Conservation (phyloP, 2,329 filamentous ascomycete species). For the Orbilia quercus region DNA sequence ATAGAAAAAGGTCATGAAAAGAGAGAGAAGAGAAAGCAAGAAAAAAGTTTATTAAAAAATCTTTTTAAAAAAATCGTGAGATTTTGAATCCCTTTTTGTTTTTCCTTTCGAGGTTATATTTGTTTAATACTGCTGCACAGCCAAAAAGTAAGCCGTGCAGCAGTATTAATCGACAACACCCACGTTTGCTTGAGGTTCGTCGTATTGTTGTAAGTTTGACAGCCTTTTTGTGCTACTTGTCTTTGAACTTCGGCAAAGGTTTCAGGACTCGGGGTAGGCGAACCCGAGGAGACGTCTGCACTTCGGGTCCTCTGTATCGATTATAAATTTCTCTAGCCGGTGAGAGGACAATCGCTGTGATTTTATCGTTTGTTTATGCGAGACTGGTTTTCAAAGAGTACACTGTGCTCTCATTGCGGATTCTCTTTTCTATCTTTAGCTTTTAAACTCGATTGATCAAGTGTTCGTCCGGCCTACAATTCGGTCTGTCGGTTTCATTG, state of each 20-base stretch:
- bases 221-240: not conserved
- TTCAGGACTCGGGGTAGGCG: constrained; percentile 4
- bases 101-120: not conserved
- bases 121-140: not conserved
- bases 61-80: not conserved
- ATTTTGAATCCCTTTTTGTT: too few species aligned
- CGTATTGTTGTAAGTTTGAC: too few species aligned
- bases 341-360: not conserved
- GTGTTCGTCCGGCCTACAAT: too few species aligned
- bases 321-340: constrained; percentile 20
- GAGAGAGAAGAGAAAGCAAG: not conserved
- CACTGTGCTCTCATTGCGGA: too few species aligned
- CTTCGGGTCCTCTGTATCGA: constrained; percentile 13
- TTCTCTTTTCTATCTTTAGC: too few species aligned
- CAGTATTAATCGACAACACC: not conserved
- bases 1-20: not conserved
- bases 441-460: too few species aligned
- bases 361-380: not conserved
- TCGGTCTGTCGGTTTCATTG: not conserved
- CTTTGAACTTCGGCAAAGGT: constrained; percentile 1
- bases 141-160: constrained; percentile 13
- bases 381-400: not conserved
- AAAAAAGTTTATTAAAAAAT: not conserved
- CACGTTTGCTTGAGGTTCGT: too few species aligned
- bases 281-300: constrained; percentile 13